Evolutionary conservation across 1,284 basidiomycete species (phyloP), one percentile per base, ranked within the genome.

Genomic region (Cutaneotrichosporon daszewskae): DNA sequence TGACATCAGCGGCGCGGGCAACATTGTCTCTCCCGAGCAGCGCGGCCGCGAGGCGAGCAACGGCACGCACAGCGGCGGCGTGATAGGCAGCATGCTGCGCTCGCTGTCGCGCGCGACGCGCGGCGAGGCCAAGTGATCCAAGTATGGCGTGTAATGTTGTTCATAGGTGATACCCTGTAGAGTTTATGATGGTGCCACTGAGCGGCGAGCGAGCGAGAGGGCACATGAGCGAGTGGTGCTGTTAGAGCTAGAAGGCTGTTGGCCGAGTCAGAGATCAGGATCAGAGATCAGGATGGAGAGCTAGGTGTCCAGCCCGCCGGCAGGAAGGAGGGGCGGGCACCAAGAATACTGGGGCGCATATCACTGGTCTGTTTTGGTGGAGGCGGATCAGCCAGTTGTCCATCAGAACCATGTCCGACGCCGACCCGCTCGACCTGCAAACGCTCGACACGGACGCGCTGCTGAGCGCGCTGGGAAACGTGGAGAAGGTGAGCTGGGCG

Each of bases 81-180:
- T 72, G n/a, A 46, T 72, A 11, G 60, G 62, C 32, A 68, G 58
- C 43, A 60, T 71, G 32, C 32, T 70, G 40, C 51, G 69, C 26
- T 63, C 60, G 46, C 40, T 72, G 27, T 64, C 61, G 45, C 55
- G 68, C n/a, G 65, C 68, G 1, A 47, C 62, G 9, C 58, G 63
- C 18, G 49, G 61, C 43, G 64, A 61, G 37, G 11, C 16, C 20
- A 24, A 36, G 37, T 19, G n/a, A 19, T 19, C 37, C 37, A 17
- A 39, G 37, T n/a, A 31, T 16, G 5, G 6, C 8, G 13, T 16
- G 28, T 27, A 14, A 26, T 8, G 25, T 26, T 26, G 25, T 9
- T 26, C 13, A 26, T 8, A 13, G 9, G 25, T 8, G 25, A 26
- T 8, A 13, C 8, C 25, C 9, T 8, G 25, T 8, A 8, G 25